These are phyloP conservation scores for Prunus dulcis DNA, from an alignment of 306 rosid genomes.

Conservation along the genomic window DNA sequence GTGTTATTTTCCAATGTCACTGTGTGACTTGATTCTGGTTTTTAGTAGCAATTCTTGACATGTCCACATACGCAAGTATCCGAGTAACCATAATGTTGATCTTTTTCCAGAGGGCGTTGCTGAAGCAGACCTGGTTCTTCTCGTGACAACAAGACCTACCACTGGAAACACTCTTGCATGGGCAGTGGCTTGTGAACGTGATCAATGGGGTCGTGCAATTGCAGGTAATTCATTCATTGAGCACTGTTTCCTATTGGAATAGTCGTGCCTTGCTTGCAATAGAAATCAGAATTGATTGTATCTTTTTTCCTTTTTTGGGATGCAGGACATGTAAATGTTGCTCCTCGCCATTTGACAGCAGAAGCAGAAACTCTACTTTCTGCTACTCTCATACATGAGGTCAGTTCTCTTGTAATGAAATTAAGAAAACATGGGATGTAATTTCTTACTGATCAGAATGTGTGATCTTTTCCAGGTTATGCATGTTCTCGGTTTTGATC, in stretches of 20 bases:
- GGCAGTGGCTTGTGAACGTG: constrained; percentile 99
- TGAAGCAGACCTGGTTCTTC: constrained; percentile 86
- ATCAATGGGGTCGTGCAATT: constrained; percentile 99
- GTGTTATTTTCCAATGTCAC: constrained; percentile 4
- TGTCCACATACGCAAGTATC: background rate
- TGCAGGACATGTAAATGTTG: constrained; percentile 95
- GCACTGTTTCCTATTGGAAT: constrained; percentile 1
- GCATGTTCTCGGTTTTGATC: constrained; percentile 99
- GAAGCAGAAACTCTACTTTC: constrained; percentile 95
- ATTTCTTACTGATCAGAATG: constrained; percentile 24
- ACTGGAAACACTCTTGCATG: constrained; percentile 97
- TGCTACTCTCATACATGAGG: constrained; percentile 96
- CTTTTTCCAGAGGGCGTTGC: constrained; percentile 76
- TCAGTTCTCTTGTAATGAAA: constrained; percentile 29
- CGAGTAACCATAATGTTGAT: background rate
- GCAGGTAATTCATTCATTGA: constrained; percentile 61
- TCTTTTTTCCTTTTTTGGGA: background rate
- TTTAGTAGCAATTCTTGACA: background rate
- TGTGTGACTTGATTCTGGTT: constrained; percentile 3
- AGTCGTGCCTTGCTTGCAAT: constrained; percentile 15
- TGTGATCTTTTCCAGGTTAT: constrained; percentile 67
- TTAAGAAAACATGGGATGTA: constrained; percentile 9
- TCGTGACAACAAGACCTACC: constrained; percentile 97
- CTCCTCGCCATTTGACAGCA: constrained; percentile 98
- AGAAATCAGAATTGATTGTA: constrained; percentile 20